A percentile compares a stretch with the other conserved stretches of the same genome.
These are phyloP conservation scores for Leptographium procerum DNA, from an alignment of 2,329 filamentous ascomycete genomes.

Conservation along the genomic window DNA sequence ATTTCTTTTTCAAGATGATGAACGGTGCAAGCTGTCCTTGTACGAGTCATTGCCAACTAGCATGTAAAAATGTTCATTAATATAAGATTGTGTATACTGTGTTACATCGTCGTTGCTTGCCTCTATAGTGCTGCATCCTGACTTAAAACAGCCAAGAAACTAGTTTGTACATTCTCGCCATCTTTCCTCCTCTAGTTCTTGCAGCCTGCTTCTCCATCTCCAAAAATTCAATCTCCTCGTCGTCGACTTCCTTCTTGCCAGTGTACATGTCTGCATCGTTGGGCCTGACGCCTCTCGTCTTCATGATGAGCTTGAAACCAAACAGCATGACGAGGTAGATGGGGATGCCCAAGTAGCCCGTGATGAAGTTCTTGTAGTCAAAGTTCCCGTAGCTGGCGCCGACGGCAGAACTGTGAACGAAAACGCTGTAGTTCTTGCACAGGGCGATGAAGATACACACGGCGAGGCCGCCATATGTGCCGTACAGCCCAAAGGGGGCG, in stretches of 20 bases:
- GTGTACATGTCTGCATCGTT: constrained; percentile 42
- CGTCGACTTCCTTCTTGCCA: constrained; percentile 48
- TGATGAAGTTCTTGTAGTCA: constrained; percentile 26
- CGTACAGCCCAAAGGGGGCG: constrained; percentile 22
- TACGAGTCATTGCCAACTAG: no score
- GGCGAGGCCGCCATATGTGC: constrained; percentile 20
- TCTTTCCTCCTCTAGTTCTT: neutral
- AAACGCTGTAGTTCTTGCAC: constrained; percentile 14
- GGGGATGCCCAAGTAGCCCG: constrained; percentile 30
- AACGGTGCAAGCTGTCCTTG: no score
- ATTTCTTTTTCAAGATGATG: no score
- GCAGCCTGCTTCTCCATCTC: neutral
- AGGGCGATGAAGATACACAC: constrained; percentile 6
- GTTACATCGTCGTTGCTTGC: no score
- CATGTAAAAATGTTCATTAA: no score
- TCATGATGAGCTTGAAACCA: constrained; percentile 47
- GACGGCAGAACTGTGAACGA: constrained; percentile 7
- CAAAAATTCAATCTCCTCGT: constrained; percentile 14
- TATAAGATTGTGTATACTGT: no score
- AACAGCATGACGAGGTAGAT: constrained; percentile 37
- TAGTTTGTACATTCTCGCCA: neutral
- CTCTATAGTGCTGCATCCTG: no score
- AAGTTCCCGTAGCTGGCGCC: constrained; percentile 23
- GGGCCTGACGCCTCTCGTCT: constrained; percentile 35
- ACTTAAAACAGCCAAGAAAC: neutral